Conservation (phyloP, 73 alveolate species). For the Effrenium voratum region DNA sequence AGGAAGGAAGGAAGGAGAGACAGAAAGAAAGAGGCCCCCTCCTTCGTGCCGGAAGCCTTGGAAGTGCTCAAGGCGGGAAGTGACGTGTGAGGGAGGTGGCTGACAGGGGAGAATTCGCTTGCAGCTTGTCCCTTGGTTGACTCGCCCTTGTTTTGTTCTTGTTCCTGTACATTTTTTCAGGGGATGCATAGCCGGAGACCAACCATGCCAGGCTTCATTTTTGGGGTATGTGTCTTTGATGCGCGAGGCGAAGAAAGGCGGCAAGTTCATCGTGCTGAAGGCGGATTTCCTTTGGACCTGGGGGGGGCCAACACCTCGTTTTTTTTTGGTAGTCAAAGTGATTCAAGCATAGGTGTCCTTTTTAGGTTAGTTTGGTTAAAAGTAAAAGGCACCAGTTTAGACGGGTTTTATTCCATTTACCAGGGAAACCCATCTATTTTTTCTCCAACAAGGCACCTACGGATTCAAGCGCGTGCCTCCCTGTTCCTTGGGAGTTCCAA, state of each 20-base stretch:
- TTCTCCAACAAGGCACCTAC: no score
- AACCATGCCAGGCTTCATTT: no score
- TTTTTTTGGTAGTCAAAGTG: no score
- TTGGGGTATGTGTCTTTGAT: no score
- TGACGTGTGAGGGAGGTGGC: neutral
- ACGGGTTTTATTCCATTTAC: neutral
- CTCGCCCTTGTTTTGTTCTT: neutral
- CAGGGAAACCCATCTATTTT: no score
- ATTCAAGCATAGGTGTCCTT: neutral
- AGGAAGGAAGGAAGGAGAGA: no score
- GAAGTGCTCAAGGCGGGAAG: constrained; percentile 66
- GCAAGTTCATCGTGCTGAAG: constrained; percentile 87
- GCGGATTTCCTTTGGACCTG: neutral
- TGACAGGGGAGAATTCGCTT: neutral
- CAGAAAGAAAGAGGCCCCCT: no score
- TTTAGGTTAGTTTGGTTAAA: no score
- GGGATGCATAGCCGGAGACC: no score
- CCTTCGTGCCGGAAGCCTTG: constrained; percentile 85
- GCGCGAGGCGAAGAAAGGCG: constrained; percentile 86
- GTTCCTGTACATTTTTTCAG: neutral
- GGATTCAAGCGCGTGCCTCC: no score
- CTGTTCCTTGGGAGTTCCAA: no score
- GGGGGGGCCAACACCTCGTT: neutral
- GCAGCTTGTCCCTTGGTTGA: neutral
- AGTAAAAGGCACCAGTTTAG: no score